These are phyloP conservation scores for Porogramme epimiltina DNA, from an alignment of 1,284 basidiomycete species.

Conservation along the genomic window DNA sequence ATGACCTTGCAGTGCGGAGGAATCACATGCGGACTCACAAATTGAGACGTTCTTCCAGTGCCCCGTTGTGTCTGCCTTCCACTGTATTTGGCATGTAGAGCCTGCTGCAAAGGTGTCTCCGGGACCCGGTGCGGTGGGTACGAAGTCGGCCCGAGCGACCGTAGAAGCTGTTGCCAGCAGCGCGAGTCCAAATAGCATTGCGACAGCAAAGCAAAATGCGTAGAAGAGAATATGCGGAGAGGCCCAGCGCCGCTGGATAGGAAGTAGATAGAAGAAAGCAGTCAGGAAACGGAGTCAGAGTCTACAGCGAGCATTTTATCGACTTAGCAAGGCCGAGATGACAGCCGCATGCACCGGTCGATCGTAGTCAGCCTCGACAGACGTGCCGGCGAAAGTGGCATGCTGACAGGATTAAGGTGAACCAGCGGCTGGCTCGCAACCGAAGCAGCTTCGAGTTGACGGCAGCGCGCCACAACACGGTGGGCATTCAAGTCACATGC, in stretches of 20 bases:
- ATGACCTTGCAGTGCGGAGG: neutral
- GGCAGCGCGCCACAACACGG: neutral
- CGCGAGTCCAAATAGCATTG: constrained; percentile 8
- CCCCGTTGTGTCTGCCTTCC: constrained; percentile 32
- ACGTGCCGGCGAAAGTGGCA: too few species aligned
- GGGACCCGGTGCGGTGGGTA: constrained; percentile 41
- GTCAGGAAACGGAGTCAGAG: neutral
- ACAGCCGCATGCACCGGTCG: too few species aligned
- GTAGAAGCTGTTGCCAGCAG: constrained; percentile 9
- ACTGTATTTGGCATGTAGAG: constrained; percentile 32
- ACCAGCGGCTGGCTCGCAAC: too few species aligned
- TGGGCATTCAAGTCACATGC: constrained; percentile 15
- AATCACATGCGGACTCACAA: constrained; percentile 25
- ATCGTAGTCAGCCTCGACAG: too few species aligned
- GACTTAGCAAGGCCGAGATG: too few species aligned
- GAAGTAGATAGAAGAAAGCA: neutral
- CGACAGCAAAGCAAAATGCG: neutral
- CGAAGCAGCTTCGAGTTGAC: too few species aligned
- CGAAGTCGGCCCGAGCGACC: constrained; percentile 28
- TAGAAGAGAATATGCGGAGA: too few species aligned
- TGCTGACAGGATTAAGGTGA: too few species aligned
- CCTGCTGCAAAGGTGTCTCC: constrained; percentile 38
- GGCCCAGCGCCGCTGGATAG: neutral
- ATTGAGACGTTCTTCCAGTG: constrained; percentile 41
- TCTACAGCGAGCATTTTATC: too few species aligned